These are phyloP conservation scores for Ormosia semicastrata DNA, from an alignment of 306 rosid species.

Conservation along the genomic window DNA sequence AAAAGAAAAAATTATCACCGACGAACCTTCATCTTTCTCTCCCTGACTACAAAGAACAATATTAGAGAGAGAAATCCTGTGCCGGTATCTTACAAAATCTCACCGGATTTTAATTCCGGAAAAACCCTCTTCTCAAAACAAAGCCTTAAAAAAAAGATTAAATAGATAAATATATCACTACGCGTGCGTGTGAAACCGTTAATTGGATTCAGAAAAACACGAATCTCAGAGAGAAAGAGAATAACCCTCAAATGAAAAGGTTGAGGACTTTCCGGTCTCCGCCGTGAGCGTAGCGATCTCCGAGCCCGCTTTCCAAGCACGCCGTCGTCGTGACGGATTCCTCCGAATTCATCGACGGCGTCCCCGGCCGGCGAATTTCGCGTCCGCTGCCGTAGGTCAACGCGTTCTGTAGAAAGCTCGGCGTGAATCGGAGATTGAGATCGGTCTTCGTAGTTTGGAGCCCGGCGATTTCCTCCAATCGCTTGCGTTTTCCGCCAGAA, in stretches of 20 bases:
- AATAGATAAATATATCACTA: conserved; percentile 16
- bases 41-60: conserved; percentile 36
- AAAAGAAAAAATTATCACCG: conserved; percentile 43
- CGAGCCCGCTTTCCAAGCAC: conserved; percentile 58
- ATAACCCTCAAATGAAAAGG: conserved; percentile 57
- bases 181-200: conserved; percentile 28
- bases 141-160: neutral
- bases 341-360: conserved; percentile 91
- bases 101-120: conserved; percentile 54
- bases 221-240: conserved; percentile 9
- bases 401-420: conserved; percentile 40
- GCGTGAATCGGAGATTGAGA: conserved; percentile 77
- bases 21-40: conserved; percentile 72
- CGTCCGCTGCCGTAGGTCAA: conserved; percentile 18
- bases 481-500: conserved; percentile 52
- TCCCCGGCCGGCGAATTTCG: conserved; percentile 60
- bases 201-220: conserved; percentile 38
- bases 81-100: conserved; percentile 66
- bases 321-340: conserved; percentile 74
- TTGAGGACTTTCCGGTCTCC: conserved; percentile 63
- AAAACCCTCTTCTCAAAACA: conserved; percentile 17
- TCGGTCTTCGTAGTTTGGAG: conserved; percentile 40
- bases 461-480: conserved; percentile 38
- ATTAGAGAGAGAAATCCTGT: conserved; percentile 61
- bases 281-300: conserved; percentile 35